Base-by-base conservation (phyloP, 75 land plant species). In the Ceratopteris richardii region DNA sequence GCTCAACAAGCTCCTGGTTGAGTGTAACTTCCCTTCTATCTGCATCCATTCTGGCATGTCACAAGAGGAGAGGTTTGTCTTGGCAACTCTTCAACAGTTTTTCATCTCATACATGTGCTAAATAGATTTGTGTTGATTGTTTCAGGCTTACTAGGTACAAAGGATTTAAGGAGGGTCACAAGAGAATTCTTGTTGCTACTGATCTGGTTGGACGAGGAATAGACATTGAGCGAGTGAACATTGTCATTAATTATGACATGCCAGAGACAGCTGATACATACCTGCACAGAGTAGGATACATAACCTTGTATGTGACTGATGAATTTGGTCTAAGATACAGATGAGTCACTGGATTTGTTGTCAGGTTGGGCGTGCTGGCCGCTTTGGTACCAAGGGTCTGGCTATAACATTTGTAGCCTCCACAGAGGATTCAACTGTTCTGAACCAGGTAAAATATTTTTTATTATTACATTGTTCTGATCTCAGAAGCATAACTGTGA, bases 41-140 rank as follows among this genome's bases (percentile, higher is more conserved):
- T 90, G 98, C 56, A 94, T 94, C 44, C 98, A 94, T 50, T 94
- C 98, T 67, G 98, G 98, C 54, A 94, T 94, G 98, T 66, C 85
- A 11, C 96, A 94, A 63, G 98, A 94, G 63, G 98, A 94, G 73
- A 77, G 98, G 98, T 92, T 27, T 25, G 74, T 22, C 1, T 16
- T 28, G 46, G 2, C 16, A 21, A n/a, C 12, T 11, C 0, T 46
- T 42, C 0, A 48, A 25, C 47, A 21, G 6, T 61, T 24, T 28
- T 58, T 58, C 7, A 14, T 42, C 10, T 48, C 17, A n/a, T 10
- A 40, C 14, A 10, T 40, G 14, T 40, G 14, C 42, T 40, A 14
- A 40, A 10, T 40, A 10, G 13, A 24, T 55, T 10, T 3, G 57
- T 10, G 29, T 48, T 48, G 20, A 4, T 48, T 48, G 4, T 43